Evolutionary conservation across 768 basidiomycete genomes (phyloP).

Genomic region (Mrakia frigida): DNA sequence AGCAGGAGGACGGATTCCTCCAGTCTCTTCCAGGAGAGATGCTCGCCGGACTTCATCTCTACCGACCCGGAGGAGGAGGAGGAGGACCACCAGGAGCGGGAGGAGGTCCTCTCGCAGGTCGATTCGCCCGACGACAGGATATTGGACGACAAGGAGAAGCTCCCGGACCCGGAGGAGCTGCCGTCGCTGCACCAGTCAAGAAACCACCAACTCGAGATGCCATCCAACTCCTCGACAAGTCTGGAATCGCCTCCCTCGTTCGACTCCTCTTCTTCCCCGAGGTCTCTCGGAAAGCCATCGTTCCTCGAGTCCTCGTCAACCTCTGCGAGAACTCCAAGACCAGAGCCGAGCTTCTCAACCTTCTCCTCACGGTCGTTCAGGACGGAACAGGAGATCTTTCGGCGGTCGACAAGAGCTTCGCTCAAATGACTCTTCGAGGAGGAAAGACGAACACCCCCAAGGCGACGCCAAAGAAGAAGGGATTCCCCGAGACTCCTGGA

Average conservation of each 20-base stretch:
- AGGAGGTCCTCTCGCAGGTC: not conserved
- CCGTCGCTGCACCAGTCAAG: constrained; percentile 34
- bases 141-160: not conserved
- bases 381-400: constrained; percentile 90
- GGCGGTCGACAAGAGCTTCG: constrained; percentile 83
- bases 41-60: constrained; percentile 13
- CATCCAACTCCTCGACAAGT: constrained; percentile 85
- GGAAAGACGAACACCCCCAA: constrained; percentile 50
- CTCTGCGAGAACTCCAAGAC: constrained; percentile 93
- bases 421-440: constrained; percentile 75
- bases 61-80: not conserved
- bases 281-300: constrained; percentile 71
- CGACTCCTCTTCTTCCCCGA: constrained; percentile 95
- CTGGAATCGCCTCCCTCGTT: constrained; percentile 79
- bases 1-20: constrained; percentile 32
- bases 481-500: constrained; percentile 39
- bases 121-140: not conserved
- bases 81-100: not conserved
- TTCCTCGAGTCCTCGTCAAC: constrained; percentile 87
- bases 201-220: constrained; percentile 70
- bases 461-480: constrained; percentile 62
- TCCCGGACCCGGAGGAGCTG: not conserved
- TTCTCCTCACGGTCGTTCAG: constrained; percentile 87
- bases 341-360: constrained; percentile 84
- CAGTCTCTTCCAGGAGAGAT: constrained; percentile 31